Base-by-base conservation (phyloP, 345 rosid species). In the Arabidopsis suecica region DNA sequence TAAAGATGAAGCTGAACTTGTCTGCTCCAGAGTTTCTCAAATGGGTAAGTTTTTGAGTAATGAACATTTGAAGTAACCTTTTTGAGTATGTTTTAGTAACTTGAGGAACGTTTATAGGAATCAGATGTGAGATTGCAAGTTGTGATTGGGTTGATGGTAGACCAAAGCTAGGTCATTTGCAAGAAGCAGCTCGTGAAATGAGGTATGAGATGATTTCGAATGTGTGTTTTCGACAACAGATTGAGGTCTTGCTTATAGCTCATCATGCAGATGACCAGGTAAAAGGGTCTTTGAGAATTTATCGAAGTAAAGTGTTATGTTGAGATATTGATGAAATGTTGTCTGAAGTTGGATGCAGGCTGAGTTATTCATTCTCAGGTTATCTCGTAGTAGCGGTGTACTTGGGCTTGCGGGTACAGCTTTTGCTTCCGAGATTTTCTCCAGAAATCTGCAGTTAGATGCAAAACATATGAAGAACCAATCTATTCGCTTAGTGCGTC, bases 261-360 rank as follows among this genome's bases (percentile, higher is more conserved):
- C 98, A 94, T 81, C 98, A 90, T 62, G 89, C 92, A 28, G 97
- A 90, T 80, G 98, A 91, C 74, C 98, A 91, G 98, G 98, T 80
- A 68, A 40, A 28, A 16, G 33, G 14, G 20, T 38, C 28, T 78
- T 76, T 59, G 62, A 65, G 62, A 22, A 37, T 42, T 61, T 51
- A n/a, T 32, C 28, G 5, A 48, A 12, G 45, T 10, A 25, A 32
- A 76, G 12, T 34, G 14, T 49, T 5, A 65, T 61, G 34, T 47
- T 5, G 16, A 60, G 28, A 40, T 68, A 9, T 68, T 61, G 47
- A 61, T 73, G 61, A 9, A 61, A 9, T 82, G 51, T 57, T 42
- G 60, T 76, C 32, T 80, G 73, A 59, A 68, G 67, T 59, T 63
- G 53, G 56, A 70, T 89, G 83, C 94, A 93, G 98, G 93, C 92